These are phyloP conservation scores for Tetrahymena thermophila DNA, from an alignment of 73 alveolate species.

Conservation along the genomic window DNA sequence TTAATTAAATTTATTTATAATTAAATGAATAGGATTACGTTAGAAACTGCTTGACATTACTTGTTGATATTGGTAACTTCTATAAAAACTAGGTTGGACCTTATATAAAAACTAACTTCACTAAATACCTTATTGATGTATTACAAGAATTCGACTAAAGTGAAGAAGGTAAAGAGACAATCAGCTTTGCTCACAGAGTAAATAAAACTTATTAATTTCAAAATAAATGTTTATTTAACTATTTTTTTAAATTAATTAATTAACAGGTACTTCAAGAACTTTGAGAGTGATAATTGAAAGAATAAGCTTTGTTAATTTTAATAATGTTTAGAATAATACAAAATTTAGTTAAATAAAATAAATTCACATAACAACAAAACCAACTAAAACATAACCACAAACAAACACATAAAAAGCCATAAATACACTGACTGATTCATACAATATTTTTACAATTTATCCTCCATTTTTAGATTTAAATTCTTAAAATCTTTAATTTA, in stretches of 20 bases:
- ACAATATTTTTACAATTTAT: not conserved
- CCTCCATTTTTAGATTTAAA: not conserved
- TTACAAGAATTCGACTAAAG: not conserved
- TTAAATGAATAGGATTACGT: not conserved
- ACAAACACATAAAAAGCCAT: not conserved
- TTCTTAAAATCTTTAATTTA: not conserved
- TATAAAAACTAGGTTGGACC: not conserved
- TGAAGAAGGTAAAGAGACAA: not conserved
- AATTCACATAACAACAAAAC: not conserved
- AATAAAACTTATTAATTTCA: not conserved
- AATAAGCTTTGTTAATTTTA: not conserved
- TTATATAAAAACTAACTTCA: not conserved
- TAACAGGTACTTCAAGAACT: not conserved
- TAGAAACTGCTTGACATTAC: not conserved
- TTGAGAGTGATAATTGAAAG: not conserved
- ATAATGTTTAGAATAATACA: not conserved
- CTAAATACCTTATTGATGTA: not conserved
- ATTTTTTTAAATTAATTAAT: no score
- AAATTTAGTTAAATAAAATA: not conserved
- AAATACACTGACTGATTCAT: not conserved
- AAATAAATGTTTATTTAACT: no score
- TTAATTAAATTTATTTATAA: not conserved
- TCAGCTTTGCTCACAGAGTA: conserved; percentile 1
- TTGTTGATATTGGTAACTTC: not conserved
- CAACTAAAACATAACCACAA: not conserved